A percentile compares a stretch with the other conserved stretches of the same genome.
Evolutionary conservation across 2,329 filamentous ascomycete species (phyloP).

Genomic region (Aureobasidium sp.): DNA sequence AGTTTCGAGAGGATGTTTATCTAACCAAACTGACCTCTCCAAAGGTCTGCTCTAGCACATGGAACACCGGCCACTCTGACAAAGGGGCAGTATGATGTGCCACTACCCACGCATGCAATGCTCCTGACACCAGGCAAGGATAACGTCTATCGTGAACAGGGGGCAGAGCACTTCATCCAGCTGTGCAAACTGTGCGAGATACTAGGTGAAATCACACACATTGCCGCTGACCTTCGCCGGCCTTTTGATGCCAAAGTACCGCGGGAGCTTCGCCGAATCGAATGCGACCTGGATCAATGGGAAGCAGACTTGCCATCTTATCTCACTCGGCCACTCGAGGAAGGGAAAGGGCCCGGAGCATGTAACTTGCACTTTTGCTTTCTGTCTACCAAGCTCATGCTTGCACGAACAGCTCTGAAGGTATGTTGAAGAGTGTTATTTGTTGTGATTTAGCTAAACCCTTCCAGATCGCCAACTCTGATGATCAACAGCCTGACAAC

Average conservation of each 20-base stretch:
- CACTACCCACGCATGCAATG: conserved; percentile 34
- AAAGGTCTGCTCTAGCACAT: conserved; percentile 46
- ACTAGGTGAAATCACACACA: background rate
- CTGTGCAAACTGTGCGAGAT: conserved; percentile 1
- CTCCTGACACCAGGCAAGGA: background rate
- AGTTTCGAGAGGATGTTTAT: background rate
- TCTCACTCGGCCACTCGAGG: background rate
- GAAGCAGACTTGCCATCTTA: background rate
- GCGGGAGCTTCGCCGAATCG: background rate
- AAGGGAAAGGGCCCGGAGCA: conserved; percentile 19
- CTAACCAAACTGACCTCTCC: background rate
- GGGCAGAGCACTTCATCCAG: conserved; percentile 7
- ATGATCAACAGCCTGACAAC: background rate
- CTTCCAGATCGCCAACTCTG: background rate
- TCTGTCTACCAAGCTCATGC: conserved; percentile 30
- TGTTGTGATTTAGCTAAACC: background rate
- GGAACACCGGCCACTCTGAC: conserved; percentile 46
- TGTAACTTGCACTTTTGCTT: conserved; percentile 34
- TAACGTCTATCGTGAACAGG: background rate
- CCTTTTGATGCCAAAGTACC: background rate
- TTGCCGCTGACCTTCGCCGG: background rate
- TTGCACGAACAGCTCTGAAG: conserved; percentile 14
- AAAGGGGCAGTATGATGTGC: conserved; percentile 47
- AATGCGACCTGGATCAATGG: conserved; percentile 8
- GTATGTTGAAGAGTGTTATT: background rate